These are phyloP conservation scores for Mycena kentingensis DNA, from an alignment of 768 basidiomycete species.

Conservation along the genomic window DNA sequence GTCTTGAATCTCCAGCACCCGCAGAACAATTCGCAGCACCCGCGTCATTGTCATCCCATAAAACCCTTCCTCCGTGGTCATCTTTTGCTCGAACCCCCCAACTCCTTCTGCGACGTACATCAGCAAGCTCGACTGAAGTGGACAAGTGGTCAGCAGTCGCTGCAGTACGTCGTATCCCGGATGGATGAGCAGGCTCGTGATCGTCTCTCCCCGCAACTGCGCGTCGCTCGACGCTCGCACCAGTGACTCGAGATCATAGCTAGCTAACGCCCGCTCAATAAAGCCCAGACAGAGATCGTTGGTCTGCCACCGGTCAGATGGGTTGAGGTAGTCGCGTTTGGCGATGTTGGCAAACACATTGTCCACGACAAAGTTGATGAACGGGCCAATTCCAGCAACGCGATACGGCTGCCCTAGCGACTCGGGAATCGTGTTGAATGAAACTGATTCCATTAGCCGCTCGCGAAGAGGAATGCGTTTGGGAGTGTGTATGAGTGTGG, in stretches of 20 bases:
- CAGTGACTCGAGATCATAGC: conserved; percentile 78
- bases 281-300: conserved; percentile 84
- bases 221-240: conserved; percentile 59
- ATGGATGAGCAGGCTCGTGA: conserved; percentile 65
- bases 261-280: conserved; percentile 80
- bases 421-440: conserved; percentile 78
- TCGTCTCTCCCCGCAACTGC: conserved; percentile 49
- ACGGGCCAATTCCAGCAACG: conserved; percentile 78
- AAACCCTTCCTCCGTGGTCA: conserved; percentile 68
- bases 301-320: conserved; percentile 82
- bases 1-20: conserved; percentile 83
- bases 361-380: conserved; percentile 84
- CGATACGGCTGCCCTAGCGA: conserved; percentile 79
- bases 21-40: conserved; percentile 77
- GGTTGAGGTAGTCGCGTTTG: conserved; percentile 70
- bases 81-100: conserved; percentile 70
- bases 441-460: conserved; percentile 56
- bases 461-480: conserved; percentile 68
- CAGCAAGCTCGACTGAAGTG: conserved; percentile 72
- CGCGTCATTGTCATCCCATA: conserved; percentile 78
- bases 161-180: conserved; percentile 89
- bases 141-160: conserved; percentile 70
- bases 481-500: conserved; percentile 80
- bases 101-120: conserved; percentile 82
- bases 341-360: conserved; percentile 82